Percentiles rank a stretch among this genome's conserved stretches.
Conservation (phyloP, 345 rosid species). For the Eucalyptus erythrocorys region DNA sequence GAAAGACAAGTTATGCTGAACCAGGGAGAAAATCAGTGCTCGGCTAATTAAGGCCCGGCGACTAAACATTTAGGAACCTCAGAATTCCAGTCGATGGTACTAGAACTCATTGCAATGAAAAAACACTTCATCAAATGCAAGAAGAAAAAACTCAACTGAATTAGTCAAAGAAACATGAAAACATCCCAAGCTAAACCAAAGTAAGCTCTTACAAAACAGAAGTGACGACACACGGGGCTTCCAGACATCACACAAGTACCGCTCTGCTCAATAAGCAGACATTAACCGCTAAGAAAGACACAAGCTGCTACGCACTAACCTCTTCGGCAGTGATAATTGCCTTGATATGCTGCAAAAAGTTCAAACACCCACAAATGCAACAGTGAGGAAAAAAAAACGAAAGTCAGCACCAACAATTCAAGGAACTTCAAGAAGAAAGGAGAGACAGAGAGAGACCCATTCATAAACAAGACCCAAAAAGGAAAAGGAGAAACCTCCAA, state of each 20-base stretch:
- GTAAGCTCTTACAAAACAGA: not conserved
- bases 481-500: conserved; percentile 58
- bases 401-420: not conserved
- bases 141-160: not conserved
- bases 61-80: not conserved
- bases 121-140: not conserved
- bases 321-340: conserved; percentile 92
- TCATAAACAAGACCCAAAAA: not conserved
- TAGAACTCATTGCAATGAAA: not conserved
- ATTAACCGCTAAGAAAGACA: not conserved
- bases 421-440: not conserved
- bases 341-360: conserved; percentile 67
- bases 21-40: not conserved
- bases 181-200: not conserved
- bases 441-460: not conserved
- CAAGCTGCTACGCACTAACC: conserved; percentile 28
- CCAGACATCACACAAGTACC: not conserved
- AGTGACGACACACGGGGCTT: not conserved
- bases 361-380: not conserved
- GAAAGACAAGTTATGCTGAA: not conserved
- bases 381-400: not conserved
- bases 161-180: not conserved
- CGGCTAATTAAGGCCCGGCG: not conserved
- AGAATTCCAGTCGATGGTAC: not conserved
- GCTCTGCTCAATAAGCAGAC: not conserved